phyloP scores from a whole-genome alignment of 2,329 filamentous ascomycete genomes.

The Monilinia vaccinii-corymbosi region DNA sequence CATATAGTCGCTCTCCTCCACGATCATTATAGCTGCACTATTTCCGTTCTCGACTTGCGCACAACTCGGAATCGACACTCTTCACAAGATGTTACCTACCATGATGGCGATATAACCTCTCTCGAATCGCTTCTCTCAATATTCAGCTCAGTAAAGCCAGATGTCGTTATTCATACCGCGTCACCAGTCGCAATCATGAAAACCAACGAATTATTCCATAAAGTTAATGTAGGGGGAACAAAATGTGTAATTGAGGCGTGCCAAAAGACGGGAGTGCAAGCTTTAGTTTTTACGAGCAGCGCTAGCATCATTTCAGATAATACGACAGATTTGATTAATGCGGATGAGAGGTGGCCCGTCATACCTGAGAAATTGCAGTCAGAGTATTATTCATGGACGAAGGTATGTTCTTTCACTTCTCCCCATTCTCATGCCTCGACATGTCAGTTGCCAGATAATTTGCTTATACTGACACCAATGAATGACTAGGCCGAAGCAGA shows the following conservation, averaged over 20 bases:
- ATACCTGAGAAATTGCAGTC: constrained; percentile 61
- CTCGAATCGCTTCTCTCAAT: constrained; percentile 48
- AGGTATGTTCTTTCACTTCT: constrained; percentile 32
- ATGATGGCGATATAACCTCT: constrained; percentile 71
- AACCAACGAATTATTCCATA: constrained; percentile 56
- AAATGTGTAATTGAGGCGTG: constrained; percentile 67
- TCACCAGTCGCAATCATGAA: constrained; percentile 51
- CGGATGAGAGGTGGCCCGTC: constrained; percentile 73
- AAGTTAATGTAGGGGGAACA: constrained; percentile 86
- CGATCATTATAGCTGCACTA: constrained; percentile 43
- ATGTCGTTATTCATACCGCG: constrained; percentile 87
- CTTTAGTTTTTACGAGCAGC: constrained; percentile 84
- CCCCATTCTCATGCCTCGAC: background rate
- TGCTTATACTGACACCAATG: background rate
- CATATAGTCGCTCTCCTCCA: constrained; percentile 68
- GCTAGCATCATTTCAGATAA: constrained; percentile 84
- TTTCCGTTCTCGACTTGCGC: constrained; percentile 64
- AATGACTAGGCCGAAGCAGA: constrained; percentile 60
- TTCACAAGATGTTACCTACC: constrained; percentile 46
- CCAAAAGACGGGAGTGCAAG: constrained; percentile 61
- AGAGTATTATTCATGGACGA: constrained; percentile 86
- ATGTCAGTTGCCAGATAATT: background rate
- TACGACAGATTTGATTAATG: constrained; percentile 67
- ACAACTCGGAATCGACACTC: constrained; percentile 58
- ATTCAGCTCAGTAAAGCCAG: constrained; percentile 59